Conservation (phyloP, 2,329 filamentous ascomycete genomes). For the Juglanconis sp. region DNA sequence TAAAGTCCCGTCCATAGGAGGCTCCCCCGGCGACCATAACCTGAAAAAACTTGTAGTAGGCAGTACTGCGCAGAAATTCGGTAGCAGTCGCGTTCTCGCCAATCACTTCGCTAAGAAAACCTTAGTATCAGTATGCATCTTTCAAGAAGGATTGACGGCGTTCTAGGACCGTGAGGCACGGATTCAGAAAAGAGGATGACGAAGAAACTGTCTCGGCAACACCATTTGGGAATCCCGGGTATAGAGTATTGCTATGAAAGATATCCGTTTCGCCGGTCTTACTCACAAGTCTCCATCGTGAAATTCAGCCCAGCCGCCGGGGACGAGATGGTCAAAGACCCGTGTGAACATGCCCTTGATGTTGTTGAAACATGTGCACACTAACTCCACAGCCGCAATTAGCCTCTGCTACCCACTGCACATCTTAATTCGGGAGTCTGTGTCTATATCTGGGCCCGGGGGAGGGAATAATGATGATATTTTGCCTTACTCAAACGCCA, state of each 20-base stretch:
- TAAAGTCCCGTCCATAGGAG: slow-evolving; percentile 18
- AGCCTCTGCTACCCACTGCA: too few relatives aligned
- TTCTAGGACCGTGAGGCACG: too few relatives aligned
- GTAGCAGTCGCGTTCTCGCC: background rate
- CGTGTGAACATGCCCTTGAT: slow-evolving; percentile 47
- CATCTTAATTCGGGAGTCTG: too few relatives aligned
- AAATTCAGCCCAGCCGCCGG: slow-evolving; percentile 37
- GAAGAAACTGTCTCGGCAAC: too few relatives aligned
- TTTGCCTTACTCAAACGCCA: background rate
- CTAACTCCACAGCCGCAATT: background rate
- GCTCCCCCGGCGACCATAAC: background rate
- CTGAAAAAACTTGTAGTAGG: background rate
- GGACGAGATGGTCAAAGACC: slow-evolving; percentile 39
- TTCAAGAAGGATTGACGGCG: background rate
- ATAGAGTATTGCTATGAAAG: too few relatives aligned
- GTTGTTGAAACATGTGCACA: slow-evolving; percentile 30
- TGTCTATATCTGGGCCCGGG: too few relatives aligned
- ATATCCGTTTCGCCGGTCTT: background rate
- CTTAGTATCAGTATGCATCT: background rate
- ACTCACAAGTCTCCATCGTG: slow-evolving; percentile 23
- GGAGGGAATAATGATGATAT: too few relatives aligned
- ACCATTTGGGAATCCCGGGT: too few relatives aligned
- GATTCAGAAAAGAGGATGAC: too few relatives aligned
- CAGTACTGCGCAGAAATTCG: background rate
- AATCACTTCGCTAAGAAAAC: background rate